phyloP scores from a whole-genome alignment of 805 yeast species.

The Wickerhamiella kurtzmanii region DNA sequence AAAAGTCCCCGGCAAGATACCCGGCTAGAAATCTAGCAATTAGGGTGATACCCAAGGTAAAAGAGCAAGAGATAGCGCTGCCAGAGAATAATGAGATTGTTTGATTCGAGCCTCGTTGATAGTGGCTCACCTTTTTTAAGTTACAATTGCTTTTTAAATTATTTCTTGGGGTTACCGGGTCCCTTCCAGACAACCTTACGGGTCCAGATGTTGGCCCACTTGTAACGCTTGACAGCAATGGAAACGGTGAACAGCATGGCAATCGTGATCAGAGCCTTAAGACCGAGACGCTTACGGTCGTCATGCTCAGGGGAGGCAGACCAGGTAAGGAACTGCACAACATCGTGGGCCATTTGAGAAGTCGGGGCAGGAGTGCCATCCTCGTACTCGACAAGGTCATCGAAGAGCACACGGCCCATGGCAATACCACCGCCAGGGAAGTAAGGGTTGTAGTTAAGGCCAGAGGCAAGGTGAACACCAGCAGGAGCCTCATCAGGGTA shows the following conservation, averaged over 20 bases:
- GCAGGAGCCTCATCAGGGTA: conserved; percentile 99
- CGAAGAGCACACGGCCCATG: conserved; percentile 96
- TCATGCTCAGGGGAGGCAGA: conserved; percentile 97
- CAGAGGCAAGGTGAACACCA: conserved; percentile 85
- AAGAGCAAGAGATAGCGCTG: no score
- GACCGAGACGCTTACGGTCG: conserved; percentile 92
- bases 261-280: conserved; percentile 73
- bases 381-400: conserved; percentile 94
- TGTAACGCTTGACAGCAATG: conserved; percentile 91
- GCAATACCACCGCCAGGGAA: conserved; percentile 99
- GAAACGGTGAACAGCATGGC: conserved; percentile 70
- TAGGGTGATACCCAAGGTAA: no score
- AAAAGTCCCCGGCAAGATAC: no score
- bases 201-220: conserved; percentile 92
- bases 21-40: no score
- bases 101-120: background rate
- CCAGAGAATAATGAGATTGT: no score
- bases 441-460: conserved; percentile 96
- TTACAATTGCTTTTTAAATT: conserved; percentile 1
- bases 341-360: conserved; percentile 99
- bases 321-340: conserved; percentile 91
- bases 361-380: conserved; percentile 98
- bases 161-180: conserved; percentile 18
- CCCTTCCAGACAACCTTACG: conserved; percentile 64
- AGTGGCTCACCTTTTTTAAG: background rate